These are phyloP conservation scores for Uromyces viciae-fabae DNA, from an alignment of 1,284 basidiomycete species.

Conservation along the genomic window DNA sequence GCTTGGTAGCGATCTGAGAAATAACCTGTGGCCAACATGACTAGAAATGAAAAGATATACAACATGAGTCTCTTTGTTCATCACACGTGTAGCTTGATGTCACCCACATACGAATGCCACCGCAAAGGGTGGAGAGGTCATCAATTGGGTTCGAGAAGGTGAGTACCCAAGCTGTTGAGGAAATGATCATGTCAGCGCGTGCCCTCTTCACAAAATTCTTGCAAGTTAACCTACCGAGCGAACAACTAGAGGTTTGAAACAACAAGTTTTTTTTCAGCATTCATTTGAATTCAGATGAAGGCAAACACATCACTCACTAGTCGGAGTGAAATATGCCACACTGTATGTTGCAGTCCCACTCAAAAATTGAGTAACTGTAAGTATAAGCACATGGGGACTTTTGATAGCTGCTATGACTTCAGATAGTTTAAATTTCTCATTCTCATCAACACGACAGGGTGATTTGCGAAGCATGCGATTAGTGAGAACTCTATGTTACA, in stretches of 20 bases:
- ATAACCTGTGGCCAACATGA: slow-evolving; percentile 29
- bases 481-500: background rate
- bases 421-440: background rate
- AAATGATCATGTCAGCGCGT: background rate
- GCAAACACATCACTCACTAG: slow-evolving; percentile 4
- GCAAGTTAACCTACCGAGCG: background rate
- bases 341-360: slow-evolving; percentile 3
- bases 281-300: background rate
- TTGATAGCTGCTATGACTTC: slow-evolving; percentile 9
- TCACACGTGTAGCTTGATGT: background rate
- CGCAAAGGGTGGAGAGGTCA: slow-evolving; percentile 17
- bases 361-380: background rate
- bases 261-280: background rate
- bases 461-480: background rate
- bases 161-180: slow-evolving; percentile 10
- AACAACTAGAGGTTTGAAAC: background rate
- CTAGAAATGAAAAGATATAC: slow-evolving; percentile 5
- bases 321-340: slow-evolving; percentile 20
- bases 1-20: slow-evolving; percentile 34
- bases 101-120: slow-evolving; percentile 3
- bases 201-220: background rate
- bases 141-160: background rate
- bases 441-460: background rate
- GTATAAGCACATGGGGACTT: slow-evolving; percentile 18
- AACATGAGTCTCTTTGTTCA: background rate